Conservation (phyloP, 75 land plant species). For the Pinus tabuliformis region DNA sequence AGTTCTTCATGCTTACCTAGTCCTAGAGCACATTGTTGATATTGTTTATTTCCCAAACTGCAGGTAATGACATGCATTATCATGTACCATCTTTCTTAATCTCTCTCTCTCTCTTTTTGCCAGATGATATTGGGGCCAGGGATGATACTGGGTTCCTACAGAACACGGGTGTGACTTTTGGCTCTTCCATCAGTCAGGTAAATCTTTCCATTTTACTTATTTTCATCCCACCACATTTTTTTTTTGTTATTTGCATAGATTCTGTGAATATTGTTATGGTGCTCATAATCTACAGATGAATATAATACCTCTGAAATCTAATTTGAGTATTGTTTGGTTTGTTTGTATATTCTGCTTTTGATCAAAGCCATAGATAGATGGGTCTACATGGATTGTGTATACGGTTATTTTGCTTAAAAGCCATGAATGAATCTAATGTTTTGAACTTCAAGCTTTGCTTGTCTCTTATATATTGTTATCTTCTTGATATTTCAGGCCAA, state of each 20-base stretch:
- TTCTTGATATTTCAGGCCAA: conserved; percentile 21
- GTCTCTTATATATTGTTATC: not conserved
- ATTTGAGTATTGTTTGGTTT: no score
- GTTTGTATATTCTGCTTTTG: no score
- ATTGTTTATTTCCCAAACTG: not conserved
- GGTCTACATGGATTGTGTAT: no score
- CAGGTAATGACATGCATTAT: not conserved
- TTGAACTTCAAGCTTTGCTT: not conserved
- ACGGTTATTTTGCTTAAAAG: no score
- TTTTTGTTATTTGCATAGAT: not conserved
- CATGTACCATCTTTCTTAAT: not conserved
- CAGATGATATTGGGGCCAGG: conserved; percentile 31
- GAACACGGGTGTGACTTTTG: conserved; percentile 29
- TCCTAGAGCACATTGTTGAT: not conserved
- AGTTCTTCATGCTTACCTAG: not conserved
- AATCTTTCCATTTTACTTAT: not conserved
- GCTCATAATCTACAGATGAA: no score
- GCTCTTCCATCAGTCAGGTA: conserved; percentile 14
- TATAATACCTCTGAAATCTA: no score
- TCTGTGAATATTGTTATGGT: not conserved
- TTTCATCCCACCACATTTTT: not conserved
- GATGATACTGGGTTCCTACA: conserved; percentile 29
- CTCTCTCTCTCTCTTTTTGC: not conserved
- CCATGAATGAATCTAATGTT: not conserved
- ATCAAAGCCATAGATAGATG: no score